These are phyloP conservation scores for Capronia coronata DNA, from an alignment of 2,329 filamentous ascomycete genomes.

Conservation along the genomic window DNA sequence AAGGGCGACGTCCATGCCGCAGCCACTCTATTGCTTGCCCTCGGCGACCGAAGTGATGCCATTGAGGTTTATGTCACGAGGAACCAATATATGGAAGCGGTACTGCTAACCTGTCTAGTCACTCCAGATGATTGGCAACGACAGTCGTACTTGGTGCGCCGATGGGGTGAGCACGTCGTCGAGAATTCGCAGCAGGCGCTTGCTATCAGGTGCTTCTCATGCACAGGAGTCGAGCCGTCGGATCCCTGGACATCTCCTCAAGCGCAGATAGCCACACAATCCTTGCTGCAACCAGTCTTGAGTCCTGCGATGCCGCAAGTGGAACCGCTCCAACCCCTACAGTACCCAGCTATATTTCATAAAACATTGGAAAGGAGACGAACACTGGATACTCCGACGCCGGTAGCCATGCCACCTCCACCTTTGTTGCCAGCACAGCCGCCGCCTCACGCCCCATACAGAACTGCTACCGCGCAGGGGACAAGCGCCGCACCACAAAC, in stretches of 20 bases:
- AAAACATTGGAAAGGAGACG: constrained; percentile 25
- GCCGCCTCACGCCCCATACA: constrained; percentile 26
- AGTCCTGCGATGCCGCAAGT: constrained; percentile 38
- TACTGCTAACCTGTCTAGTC: constrained; percentile 76
- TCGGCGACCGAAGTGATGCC: constrained; percentile 88
- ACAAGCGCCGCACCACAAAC: constrained; percentile 63
- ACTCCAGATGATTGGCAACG: constrained; percentile 85
- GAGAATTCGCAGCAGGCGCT: constrained; percentile 81
- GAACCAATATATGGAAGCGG: constrained; percentile 83
- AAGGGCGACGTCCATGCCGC: constrained; percentile 87
- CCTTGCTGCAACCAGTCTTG: constrained; percentile 6
- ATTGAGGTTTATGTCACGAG: constrained; percentile 95
- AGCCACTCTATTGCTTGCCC: constrained; percentile 82
- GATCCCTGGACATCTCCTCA: constrained; percentile 86
- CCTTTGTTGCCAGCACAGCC: constrained; percentile 16
- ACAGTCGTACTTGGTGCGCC: constrained; percentile 77
- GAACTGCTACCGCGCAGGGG: constrained; percentile 34
- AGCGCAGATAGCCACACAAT: constrained; percentile 49
- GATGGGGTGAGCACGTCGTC: constrained; percentile 91
- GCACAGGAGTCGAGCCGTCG: constrained; percentile 74
- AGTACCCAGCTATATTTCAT: constrained; percentile 23
- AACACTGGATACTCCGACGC: constrained; percentile 47
- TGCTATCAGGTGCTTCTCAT: constrained; percentile 87
- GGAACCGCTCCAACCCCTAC: constrained; percentile 38
- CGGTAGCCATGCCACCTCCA: constrained; percentile 39